phyloP scores from a whole-genome alignment of 2,329 filamentous ascomycete genomes.

The Triangularia verruculosa region DNA sequence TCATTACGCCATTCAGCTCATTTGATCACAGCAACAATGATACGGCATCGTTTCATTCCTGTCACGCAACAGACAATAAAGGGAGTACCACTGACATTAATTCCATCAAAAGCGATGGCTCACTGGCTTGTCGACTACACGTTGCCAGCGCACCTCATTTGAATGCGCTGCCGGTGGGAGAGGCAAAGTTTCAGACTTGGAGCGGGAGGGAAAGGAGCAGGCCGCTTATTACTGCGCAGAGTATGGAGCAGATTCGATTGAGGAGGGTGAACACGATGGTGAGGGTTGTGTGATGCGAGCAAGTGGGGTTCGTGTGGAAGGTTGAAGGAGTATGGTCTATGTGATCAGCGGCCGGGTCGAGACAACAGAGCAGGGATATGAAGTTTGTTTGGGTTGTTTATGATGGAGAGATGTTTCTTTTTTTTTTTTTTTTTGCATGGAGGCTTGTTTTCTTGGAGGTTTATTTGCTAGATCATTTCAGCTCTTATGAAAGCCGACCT shows the following conservation, averaged over 20 bases:
- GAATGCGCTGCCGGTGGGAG: not conserved
- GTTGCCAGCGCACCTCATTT: not conserved
- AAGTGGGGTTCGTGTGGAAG: not conserved
- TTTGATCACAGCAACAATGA: slow-evolving; percentile 17
- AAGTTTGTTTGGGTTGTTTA: not conserved
- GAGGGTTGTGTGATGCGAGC: not conserved
- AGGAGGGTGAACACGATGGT: not conserved
- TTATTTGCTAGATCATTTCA: not conserved
- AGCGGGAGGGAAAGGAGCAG: slow-evolving; percentile 8
- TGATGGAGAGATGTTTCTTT: not conserved
- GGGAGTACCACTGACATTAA: slow-evolving; percentile 5
- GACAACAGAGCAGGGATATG: not conserved
- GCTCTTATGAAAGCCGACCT: not conserved
- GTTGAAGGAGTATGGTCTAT: not conserved
- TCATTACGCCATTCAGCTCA: slow-evolving; percentile 21
- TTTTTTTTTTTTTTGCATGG: not conserved
- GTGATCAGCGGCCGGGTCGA: not conserved
- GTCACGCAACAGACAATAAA: slow-evolving; percentile 7
- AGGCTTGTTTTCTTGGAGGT: not conserved
- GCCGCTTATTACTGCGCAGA: slow-evolving; percentile 4
- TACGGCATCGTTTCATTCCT: slow-evolving; percentile 22
- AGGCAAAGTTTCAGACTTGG: slow-evolving; percentile 10
- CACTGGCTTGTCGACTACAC: not conserved
- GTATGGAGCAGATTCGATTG: not conserved
- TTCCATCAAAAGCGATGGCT: slow-evolving; percentile 23